These are phyloP conservation scores for Striga asiatica DNA, from an alignment of 257 asterid species.

Conservation along the genomic window DNA sequence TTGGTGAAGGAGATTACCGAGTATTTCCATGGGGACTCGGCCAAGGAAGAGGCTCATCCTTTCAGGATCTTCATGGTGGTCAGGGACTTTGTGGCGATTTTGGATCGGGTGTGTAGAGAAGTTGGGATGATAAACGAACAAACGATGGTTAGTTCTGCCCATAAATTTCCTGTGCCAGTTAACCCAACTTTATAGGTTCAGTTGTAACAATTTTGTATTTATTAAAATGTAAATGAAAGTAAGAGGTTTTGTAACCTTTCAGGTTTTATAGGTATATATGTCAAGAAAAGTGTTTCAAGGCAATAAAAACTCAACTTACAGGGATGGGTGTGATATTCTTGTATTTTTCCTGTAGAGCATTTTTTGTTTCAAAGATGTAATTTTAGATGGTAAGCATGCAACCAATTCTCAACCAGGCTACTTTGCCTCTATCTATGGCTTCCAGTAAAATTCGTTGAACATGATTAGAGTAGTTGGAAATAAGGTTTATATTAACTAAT, in stretches of 20 bases:
- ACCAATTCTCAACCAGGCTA: no score
- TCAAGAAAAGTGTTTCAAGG: conserved; percentile 18
- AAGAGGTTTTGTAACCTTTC: conserved; percentile 22
- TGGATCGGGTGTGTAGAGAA: conserved; percentile 94
- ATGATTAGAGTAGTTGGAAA: no score
- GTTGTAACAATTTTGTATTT: conserved; percentile 37
- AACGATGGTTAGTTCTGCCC: conserved; percentile 59
- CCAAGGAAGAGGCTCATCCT: conserved; percentile 92
- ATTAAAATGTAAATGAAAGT: conserved; percentile 30
- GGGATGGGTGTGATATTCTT: conserved; percentile 5
- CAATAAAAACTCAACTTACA: conserved; percentile 6
- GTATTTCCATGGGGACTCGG: conserved; percentile 94
- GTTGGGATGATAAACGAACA: conserved; percentile 85
- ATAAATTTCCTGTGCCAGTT: conserved; percentile 82
- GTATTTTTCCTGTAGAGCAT: conserved; percentile 19
- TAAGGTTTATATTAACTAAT: no score
- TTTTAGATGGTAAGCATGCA: no score
- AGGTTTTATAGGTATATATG: conserved; percentile 20
- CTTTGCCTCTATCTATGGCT: no score
- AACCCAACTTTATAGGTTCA: conserved; percentile 57
- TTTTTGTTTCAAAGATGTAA: conserved; percentile 12
- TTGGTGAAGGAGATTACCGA: conserved; percentile 91
- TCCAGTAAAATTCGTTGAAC: no score
- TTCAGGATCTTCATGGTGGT: conserved; percentile 93
- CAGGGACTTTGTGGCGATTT: conserved; percentile 63